Evolutionary conservation across 345 rosid species (phyloP), one percentile per base, ranked within the genome.

Genomic region (Lagerstroemia speciosa): DNA sequence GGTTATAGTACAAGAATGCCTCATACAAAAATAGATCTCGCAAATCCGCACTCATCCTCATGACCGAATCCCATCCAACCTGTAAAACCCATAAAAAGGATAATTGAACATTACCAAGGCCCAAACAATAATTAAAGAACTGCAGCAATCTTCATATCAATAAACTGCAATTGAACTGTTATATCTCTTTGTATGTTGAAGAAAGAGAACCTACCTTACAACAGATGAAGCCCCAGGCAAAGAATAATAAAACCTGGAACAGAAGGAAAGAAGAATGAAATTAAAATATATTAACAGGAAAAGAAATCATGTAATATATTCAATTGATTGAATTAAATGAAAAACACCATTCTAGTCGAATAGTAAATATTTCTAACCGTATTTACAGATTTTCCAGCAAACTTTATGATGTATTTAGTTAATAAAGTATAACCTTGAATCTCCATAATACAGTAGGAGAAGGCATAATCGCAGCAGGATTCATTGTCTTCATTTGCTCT

Each of bases 31-130:
- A 94, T 37, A 89, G 91, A 73, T 92, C 97, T 71, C 92, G 79
- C 78, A 91, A 68, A 70, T 92, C 95, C 22, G 63, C 75, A 73
- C 92, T 87, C 99, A 94, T 94, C 74, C 87, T 82, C 98, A 88
- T 94, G 43, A 92, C 97, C 37, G 99, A 92, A 76, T 79, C 84
- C 97, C 97, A 92, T 79, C 96, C 95, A 78, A 87, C 74, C 99
- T 94, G 86, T 83, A 80, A 58, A 37, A 68, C 71, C 72, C 38
- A 73, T 20, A 48, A 31, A 57, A 7, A 24, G 36, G n/a, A 70
- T 40, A 37, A 38, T 64, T 19, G 58, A 72, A 8, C 17, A 20
- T 41, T 61, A 57, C 36, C 33, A 15, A 67, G 63, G 70, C 29
- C 34, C 24, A 19, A 41, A n/a, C 55, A 40, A 67, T 30, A 29